Percentiles rank a stretch among this genome's conserved stretches.
These are phyloP conservation scores for Paraphaeosphaeria minitans DNA, from an alignment of 2,329 filamentous ascomycete species.

Conservation along the genomic window DNA sequence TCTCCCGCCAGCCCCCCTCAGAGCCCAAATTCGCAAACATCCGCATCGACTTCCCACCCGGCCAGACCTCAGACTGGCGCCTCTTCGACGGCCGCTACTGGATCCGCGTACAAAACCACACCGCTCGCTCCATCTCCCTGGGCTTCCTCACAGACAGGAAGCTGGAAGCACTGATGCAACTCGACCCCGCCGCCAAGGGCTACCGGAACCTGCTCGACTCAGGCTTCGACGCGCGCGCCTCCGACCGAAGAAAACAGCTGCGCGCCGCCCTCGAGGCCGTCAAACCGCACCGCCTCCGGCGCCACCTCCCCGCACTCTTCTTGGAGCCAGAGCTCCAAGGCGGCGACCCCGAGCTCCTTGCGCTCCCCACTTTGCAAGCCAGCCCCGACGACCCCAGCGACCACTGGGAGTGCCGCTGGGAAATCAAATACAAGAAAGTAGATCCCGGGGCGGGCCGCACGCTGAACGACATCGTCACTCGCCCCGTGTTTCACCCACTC, in stretches of 20 bases:
- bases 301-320: conserved; percentile 13
- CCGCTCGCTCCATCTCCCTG: conserved; percentile 41
- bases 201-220: background rate
- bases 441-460: background rate
- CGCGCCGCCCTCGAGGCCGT: background rate
- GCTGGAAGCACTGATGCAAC: conserved; percentile 1
- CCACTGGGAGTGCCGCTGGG: conserved; percentile 1
- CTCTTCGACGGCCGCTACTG: conserved; percentile 64
- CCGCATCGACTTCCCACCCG: conserved; percentile 15
- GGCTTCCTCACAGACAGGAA: conserved; percentile 39
- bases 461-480: background rate
- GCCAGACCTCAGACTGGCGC: conserved; percentile 34
- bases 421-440: conserved; percentile 12
- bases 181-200: background rate
- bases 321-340: background rate
- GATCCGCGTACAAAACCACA: conserved; percentile 53
- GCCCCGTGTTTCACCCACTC: background rate
- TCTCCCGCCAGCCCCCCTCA: conserved; percentile 33
- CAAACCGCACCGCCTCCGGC: conserved; percentile 5
- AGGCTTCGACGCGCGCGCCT: background rate
- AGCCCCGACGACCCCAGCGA: background rate
- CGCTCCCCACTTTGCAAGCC: conserved; percentile 7
- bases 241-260: background rate
- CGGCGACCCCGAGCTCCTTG: conserved; percentile 1
- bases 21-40: conserved; percentile 3